Evolutionary conservation across 805 yeast genomes (phyloP), one percentile per base, ranked within the genome.

Genomic region (Debaryomyces tyrocola): DNA sequence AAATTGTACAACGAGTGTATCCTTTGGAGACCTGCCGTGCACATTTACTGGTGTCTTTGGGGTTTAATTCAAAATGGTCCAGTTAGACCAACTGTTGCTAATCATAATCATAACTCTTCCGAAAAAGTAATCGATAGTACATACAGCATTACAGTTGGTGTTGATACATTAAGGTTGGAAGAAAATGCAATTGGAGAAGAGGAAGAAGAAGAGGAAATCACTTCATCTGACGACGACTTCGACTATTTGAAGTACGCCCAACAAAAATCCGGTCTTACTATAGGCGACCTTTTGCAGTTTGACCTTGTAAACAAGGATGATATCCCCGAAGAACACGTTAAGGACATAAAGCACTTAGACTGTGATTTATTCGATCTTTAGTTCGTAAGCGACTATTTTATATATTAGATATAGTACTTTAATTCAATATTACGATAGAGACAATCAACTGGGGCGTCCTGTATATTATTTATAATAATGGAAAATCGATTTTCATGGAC

Each of bases 1-100:
- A 63, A 70, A 40, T 63, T 90, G 36, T 80, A 80, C 57, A 82
- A 85, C 55, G 89, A 88, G 51, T 77, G 84, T 27, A 69, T 80
- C 2, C 73, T 75, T 45, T 92, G 97, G 96, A 77, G 97, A 58
- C 82, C 95, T 1, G 73, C 89, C 0, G 92, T 82, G 18, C 85
- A 85, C 41, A 73, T 87, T 8, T 80, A 78, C 59, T 92, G 99
- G 99, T 77, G 85, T 4, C 60, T 91, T 21, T 92, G 99, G 99
- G 98, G 96, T 1, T 76, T 94, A 37, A 78, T 94, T 29, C 96
- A 89, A 63, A 82, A 85, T 53, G 90, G 67, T 42, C 75, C 70
- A n/a, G 42, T 57, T 41, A 62, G 53, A 48, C 55, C 34, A 41
- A 56, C 21, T 39, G 44, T 42, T 0, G 45, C 48, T 15, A 49